A percentile compares a stretch with the other conserved stretches of the same genome.
Evolutionary conservation across 176 grass and related monocot genomes (phyloP).

Genomic region (Phoenix roebelenii): DNA sequence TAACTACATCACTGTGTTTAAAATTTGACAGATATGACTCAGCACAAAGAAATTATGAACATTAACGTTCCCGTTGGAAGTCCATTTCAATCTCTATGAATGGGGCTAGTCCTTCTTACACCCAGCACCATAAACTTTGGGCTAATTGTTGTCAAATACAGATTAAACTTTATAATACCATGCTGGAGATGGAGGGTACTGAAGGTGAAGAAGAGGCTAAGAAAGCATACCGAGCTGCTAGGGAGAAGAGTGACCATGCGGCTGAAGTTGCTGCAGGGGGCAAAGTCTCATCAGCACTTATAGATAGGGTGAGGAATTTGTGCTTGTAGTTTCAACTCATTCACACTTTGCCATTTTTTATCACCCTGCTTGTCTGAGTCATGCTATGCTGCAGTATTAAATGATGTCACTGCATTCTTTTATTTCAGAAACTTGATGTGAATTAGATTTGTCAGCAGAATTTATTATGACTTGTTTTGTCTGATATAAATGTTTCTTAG

Average conservation of each 20-base stretch:
- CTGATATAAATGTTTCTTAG: no score
- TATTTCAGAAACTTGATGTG: no score
- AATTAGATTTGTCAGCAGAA: no score
- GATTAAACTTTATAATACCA: constrained; percentile 88
- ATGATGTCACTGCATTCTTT: no score
- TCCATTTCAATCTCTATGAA: neutral
- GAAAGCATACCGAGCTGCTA: constrained; percentile 74
- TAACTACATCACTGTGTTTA: no score
- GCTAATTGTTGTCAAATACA: constrained; percentile 23
- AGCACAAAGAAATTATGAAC: constrained; percentile 1
- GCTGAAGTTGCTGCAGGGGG: constrained; percentile 51
- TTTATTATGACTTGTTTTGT: no score
- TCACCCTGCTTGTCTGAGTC: no score
- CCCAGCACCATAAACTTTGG: no score
- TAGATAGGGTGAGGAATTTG: constrained; percentile 63
- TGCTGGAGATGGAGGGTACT: constrained; percentile 79
- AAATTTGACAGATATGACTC: neutral
- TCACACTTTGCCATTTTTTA: no score
- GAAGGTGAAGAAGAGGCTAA: constrained; percentile 87
- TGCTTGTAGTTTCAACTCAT: no score
- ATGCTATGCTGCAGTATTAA: no score
- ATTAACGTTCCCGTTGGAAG: constrained; percentile 2
- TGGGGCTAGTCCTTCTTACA: neutral
- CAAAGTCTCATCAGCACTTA: constrained; percentile 75
- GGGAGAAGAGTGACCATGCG: constrained; percentile 62